Conservation (phyloP, 2,329 filamentous ascomycete genomes). For the Paecilomyces niveus region DNA sequence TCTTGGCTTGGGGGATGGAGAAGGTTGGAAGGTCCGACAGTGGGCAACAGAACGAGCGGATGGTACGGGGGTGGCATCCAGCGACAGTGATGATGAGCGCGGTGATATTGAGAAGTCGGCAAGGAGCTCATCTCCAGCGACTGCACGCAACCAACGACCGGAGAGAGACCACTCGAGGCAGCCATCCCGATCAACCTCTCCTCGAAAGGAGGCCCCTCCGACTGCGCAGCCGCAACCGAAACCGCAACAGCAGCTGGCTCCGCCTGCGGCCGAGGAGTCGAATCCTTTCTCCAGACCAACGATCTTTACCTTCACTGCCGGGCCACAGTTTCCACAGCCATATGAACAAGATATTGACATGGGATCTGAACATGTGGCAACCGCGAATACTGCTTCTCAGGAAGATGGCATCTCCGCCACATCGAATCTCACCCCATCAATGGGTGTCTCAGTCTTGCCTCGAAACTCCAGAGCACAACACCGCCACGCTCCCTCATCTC, state of each 20-base stretch:
- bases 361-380: conserved; percentile 29
- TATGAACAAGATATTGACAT: conserved; percentile 37
- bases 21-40: conserved; percentile 60
- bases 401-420: conserved; percentile 11
- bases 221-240: conserved; percentile 12
- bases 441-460: conserved; percentile 38
- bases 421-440: conserved; percentile 18
- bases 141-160: conserved; percentile 23
- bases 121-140: conserved; percentile 28
- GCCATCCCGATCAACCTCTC: conserved; percentile 21
- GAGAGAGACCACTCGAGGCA: conserved; percentile 20
- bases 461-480: conserved; percentile 33
- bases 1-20: conserved; percentile 70
- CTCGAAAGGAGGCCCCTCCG: conserved; percentile 17
- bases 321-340: conserved; percentile 29
- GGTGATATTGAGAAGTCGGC: conserved; percentile 30
- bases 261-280: conserved; percentile 15
- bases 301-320: conserved; percentile 38
- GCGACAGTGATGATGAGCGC: conserved; percentile 40
- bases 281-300: conserved; percentile 21
- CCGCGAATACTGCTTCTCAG: conserved; percentile 17
- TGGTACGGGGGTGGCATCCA: conserved; percentile 28
- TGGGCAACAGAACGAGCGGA: conserved; percentile 49
- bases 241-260: conserved; percentile 6
- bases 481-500: conserved; percentile 30